Percentiles rank a stretch among this genome's conserved stretches.
phyloP scores from a whole-genome alignment of 2,329 filamentous ascomycete species.

The Aspergillus sergii region DNA sequence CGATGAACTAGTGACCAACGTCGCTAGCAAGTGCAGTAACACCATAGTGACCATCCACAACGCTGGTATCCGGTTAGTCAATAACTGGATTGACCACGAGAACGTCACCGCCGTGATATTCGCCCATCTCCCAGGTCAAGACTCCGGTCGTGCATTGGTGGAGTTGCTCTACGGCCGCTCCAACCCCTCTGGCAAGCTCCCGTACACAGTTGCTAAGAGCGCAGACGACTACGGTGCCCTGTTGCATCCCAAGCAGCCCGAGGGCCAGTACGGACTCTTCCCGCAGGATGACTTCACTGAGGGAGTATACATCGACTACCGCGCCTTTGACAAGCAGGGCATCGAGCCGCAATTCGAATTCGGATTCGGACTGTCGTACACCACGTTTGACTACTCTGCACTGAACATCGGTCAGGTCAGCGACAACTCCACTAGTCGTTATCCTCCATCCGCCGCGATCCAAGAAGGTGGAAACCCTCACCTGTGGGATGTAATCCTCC shows the following conservation, averaged over 20 bases:
- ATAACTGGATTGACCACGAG: conserved; percentile 60
- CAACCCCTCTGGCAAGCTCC: conserved; percentile 61
- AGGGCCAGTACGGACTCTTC: conserved; percentile 21
- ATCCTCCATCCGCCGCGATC: conserved; percentile 43
- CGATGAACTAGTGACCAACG: conserved; percentile 59
- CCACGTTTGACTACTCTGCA: conserved; percentile 24
- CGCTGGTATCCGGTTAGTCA: conserved; percentile 60
- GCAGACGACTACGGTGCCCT: conserved; percentile 56
- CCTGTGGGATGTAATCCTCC: conserved; percentile 55
- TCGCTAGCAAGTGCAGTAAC: conserved; percentile 62
- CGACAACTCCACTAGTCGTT: conserved; percentile 2
- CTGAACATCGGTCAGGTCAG: conserved; percentile 13
- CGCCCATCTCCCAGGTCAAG: conserved; percentile 67
- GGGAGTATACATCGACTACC: conserved; percentile 57
- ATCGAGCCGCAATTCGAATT: conserved; percentile 43
- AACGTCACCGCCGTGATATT: conserved; percentile 68
- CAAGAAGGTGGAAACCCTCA: conserved; percentile 55
- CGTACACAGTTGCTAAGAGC: conserved; percentile 63
- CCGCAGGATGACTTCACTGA: conserved; percentile 50
- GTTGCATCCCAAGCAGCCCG: conserved; percentile 17
- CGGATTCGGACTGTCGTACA: conserved; percentile 39
- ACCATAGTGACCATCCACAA: conserved; percentile 69
- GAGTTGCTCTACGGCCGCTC: conserved; percentile 61
- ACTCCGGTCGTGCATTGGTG: conserved; percentile 59
- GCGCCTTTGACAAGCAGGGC: conserved; percentile 50